phyloP scores from a whole-genome alignment of 2,329 filamentous ascomycete species.

The Talaromyces atroroseus region DNA sequence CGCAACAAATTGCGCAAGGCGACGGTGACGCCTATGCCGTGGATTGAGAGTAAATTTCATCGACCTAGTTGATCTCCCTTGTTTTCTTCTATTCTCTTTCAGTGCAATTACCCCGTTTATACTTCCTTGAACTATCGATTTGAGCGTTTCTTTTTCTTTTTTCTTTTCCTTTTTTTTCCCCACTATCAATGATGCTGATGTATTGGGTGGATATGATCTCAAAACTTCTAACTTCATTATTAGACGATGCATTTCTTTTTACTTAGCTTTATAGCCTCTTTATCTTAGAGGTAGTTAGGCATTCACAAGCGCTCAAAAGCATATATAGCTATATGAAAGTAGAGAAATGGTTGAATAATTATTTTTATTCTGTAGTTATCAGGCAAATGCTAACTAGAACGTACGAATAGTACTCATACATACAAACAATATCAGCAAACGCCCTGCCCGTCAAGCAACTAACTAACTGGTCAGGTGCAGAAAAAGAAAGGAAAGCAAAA shows the following conservation, averaged over 20 bases:
- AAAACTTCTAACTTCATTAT: too few species aligned
- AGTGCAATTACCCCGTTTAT: too few species aligned
- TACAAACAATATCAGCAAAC: slow-evolving; percentile 9
- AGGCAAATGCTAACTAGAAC: not conserved
- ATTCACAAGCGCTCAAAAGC: too few species aligned
- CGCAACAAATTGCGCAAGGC: slow-evolving; percentile 71
- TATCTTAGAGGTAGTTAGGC: too few species aligned
- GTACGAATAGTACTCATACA: slow-evolving; percentile 11
- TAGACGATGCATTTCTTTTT: too few species aligned
- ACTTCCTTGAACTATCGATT: not conserved
- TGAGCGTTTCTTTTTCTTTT: slow-evolving; percentile 2
- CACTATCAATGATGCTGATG: not conserved
- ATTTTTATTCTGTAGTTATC: not conserved
- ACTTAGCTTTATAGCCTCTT: too few species aligned
- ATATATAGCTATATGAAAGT: too few species aligned
- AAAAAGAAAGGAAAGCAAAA: not conserved
- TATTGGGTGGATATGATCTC: too few species aligned
- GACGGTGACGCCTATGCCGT: slow-evolving; percentile 81
- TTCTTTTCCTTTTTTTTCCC: not conserved
- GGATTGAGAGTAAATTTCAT: slow-evolving; percentile 74
- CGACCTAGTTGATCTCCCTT: slow-evolving; percentile 19
- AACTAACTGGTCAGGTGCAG: not conserved
- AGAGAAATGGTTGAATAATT: too few species aligned
- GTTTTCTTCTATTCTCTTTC: slow-evolving; percentile 5
- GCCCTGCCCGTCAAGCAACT: not conserved